Evolutionary conservation across 306 rosid genomes (phyloP), one percentile per base, ranked within the genome.

Genomic region (Castanopsis chinensis): DNA sequence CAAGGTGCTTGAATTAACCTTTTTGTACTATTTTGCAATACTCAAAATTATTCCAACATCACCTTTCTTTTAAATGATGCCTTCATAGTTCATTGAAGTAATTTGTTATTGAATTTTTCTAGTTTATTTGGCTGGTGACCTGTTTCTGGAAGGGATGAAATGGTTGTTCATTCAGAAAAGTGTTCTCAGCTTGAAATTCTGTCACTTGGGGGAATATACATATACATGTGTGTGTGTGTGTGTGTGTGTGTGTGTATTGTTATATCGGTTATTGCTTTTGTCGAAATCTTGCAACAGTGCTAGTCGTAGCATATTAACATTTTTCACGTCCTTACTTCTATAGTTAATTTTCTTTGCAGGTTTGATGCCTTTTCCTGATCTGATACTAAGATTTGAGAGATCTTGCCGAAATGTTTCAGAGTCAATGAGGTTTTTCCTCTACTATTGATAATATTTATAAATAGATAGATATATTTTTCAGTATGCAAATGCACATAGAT

Each of bases 371-470:
- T 76, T 95, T 77, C 89, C 97, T 65, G 99, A 95, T 75, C 83
- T 95, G 78, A 91, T 95, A 84, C 83, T 87, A 55, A 87, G 88
- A 71, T 86, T 92, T 14, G 99, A 95, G 77, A 80, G 80, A 55
- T 90, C 90, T 67, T 95, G 99, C 79, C 89, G 99, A 73, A 76
- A 83, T 76, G 92, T 89, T 84, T 95, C 97, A 15, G 90, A 91
- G 86, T 87, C 93, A 58, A 89, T 93, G 72, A 91, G 95, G 99
- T 95, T 69, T 82, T 86, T 80, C 80, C 60, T 12, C 73, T 69
- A 56, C 32, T 73, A 57, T 76, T 71, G 37, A 73, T 52, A 55
- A 23, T 78, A 43, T 72, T 72, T 61, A 45, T 28, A 9, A 64
- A 15, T 54, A 76, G 41, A 27, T 63, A 4, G 35, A 23, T 11